These are phyloP conservation scores for Leptosphaerulina australis DNA, from an alignment of 2,329 filamentous ascomycete genomes.

Conservation along the genomic window DNA sequence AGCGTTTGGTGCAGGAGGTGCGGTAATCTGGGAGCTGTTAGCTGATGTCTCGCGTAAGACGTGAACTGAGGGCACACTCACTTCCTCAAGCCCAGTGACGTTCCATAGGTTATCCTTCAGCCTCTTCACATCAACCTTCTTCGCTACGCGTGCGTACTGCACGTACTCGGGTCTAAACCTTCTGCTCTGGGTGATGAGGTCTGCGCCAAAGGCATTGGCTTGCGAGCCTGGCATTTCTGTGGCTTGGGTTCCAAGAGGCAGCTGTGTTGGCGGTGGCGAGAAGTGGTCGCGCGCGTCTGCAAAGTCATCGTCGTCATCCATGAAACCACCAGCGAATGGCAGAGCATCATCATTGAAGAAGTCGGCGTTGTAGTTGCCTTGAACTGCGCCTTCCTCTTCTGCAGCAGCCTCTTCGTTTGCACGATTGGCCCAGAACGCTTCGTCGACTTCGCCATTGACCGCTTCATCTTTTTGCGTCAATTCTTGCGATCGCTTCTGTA, in stretches of 20 bases:
- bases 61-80: slow-evolving; percentile 23
- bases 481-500: slow-evolving; percentile 36
- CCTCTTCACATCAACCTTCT: slow-evolving; percentile 69
- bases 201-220: slow-evolving; percentile 65
- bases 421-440: slow-evolving; percentile 86
- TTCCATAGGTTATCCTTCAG: slow-evolving; percentile 71
- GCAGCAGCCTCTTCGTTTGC: slow-evolving; percentile 37
- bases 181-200: slow-evolving; percentile 66
- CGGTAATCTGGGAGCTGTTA: slow-evolving; percentile 28
- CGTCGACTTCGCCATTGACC: slow-evolving; percentile 81
- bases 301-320: slow-evolving; percentile 72
- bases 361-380: slow-evolving; percentile 91
- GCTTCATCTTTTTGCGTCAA: slow-evolving; percentile 52
- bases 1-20: slow-evolving; percentile 23
- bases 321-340: slow-evolving; percentile 67
- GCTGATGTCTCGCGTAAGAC: not conserved
- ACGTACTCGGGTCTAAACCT: slow-evolving; percentile 68
- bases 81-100: slow-evolving; percentile 61
- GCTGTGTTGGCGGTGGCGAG: slow-evolving; percentile 67
- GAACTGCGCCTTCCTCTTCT: slow-evolving; percentile 63
- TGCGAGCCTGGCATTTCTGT: slow-evolving; percentile 59
- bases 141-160: slow-evolving; percentile 68
- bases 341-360: slow-evolving; percentile 93
- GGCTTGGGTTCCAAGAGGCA: slow-evolving; percentile 35
- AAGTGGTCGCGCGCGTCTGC: slow-evolving; percentile 82